Percentiles rank a stretch among this genome's conserved stretches.
These are phyloP conservation scores for Litchi chinensis DNA, from an alignment of 345 rosid genomes.

Conservation along the genomic window DNA sequence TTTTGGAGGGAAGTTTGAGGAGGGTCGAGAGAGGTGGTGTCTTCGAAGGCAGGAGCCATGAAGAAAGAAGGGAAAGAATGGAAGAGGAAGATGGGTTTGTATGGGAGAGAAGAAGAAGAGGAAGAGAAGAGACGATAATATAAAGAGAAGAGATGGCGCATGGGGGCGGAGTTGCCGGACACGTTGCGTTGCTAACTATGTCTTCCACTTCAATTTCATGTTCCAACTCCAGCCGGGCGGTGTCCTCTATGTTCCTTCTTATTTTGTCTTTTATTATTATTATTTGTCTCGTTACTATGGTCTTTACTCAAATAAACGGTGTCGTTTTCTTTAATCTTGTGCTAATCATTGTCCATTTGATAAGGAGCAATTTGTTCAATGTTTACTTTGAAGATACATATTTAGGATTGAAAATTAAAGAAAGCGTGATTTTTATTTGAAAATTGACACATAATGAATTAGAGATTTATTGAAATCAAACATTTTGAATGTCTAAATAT, in stretches of 20 bases:
- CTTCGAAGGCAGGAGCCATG: slow-evolving; percentile 43
- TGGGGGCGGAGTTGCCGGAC: slow-evolving; percentile 46
- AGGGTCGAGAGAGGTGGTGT: neutral
- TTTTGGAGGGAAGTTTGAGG: neutral
- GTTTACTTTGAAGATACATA: too few species aligned
- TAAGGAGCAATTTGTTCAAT: too few species aligned
- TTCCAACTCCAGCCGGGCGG: slow-evolving; percentile 35
- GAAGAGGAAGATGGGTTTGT: slow-evolving; percentile 18
- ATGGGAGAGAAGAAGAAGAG: slow-evolving; percentile 23
- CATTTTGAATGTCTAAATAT: too few species aligned
- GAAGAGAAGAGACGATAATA: slow-evolving; percentile 26
- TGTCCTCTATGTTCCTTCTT: slow-evolving; percentile 32
- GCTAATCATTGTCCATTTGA: too few species aligned
- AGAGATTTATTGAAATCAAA: too few species aligned
- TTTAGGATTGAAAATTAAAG: too few species aligned
- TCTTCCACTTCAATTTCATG: neutral
- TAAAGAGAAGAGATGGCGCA: slow-evolving; percentile 33
- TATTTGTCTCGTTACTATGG: too few species aligned
- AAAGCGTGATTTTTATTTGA: too few species aligned
- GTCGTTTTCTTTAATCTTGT: too few species aligned
- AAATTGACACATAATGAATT: too few species aligned
- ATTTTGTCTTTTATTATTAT: neutral
- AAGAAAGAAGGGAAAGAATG: slow-evolving; percentile 20
- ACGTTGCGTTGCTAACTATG: slow-evolving; percentile 44
- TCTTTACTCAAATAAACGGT: too few species aligned